Evolutionary conservation across 202 grass and related monocot genomes (phyloP), one percentile per base, ranked within the genome.

Genomic region (Setaria italica): DNA sequence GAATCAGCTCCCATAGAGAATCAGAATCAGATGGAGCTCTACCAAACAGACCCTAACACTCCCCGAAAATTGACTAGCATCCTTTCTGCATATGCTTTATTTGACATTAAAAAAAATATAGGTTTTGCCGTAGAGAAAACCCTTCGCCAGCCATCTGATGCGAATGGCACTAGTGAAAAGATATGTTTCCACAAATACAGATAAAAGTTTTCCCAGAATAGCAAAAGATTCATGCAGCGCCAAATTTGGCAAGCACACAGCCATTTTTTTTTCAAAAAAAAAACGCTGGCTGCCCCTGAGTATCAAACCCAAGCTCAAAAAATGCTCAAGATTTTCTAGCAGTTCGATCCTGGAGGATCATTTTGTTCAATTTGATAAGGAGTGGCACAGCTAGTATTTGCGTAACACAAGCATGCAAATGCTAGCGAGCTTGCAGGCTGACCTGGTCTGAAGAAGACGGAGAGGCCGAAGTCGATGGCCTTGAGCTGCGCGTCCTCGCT

Each of bases 391-490:
- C 4, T 65, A 65, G 14, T 16, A 30, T 35, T 14, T 65, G 32
- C 7, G 13, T 16, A 42, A n/a, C 66, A 41, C 0, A 72, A 72
- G 73, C 73, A 42, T 15, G 53, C 53, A 63, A 67, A 76, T 62
- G 37, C 11, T 62, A 37, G 67, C 14, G 41, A n/a, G 35, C 20
- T 10, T 43, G 17, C 17, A 77, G 9, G 15, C 45, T 62, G n/a
- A 96, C 94, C 94, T 67, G 94, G 94, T 35, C 66, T 86, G 91
- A 97, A 97, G 83, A 93, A 97, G 81, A 97, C 87, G 46, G 94
- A 97, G 60, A 97, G 89, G 0, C 94, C 94, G 34, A 97, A 97
- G 62, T 97, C 94, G 86, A 97, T 97, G 69, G 89, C 94, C 89
- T 94, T 97, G 81, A 97, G 85, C 53, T 78, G 87, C 6, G 94